Base-by-base conservation (phyloP, 192 early-diverging fungal species). In the Linnemannia hyalina region DNA sequence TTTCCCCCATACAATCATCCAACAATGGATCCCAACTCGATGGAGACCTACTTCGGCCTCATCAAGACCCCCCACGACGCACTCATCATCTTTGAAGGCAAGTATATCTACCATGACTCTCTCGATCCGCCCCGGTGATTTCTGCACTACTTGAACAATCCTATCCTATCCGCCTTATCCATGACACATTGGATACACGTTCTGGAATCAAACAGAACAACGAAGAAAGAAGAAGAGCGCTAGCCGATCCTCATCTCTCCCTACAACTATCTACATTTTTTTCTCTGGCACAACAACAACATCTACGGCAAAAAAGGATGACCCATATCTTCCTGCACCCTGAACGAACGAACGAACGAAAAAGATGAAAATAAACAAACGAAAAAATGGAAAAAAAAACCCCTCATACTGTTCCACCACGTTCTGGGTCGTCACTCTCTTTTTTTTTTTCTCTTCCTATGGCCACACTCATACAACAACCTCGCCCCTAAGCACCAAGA, bases 1-100 rank as follows among this genome's bases (percentile, higher is more conserved):
- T 60, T 60, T 2, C 70, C 49, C n/a, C 22, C 82, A 78, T 65
- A 72, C 36, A 6, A 65, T 32, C 20, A 77, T 65, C 6, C 55
- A 57, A 35, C 54, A 38, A 86, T 86, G 84, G 84, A 86, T 47
- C 82, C 87, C 47, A 91, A 89, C 52, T 85, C 83, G 65, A 94
- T 96, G 94, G 95, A 96, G 87, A 94, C 95, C 40, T 97, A 94
- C 82, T 93, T 92, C 89, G 97, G 96, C 71, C 94, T 94, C 73
- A 93, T 98, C 74, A 95, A 96, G 89, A 93, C 96, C 16, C 94
- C 95, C 74, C 94, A 96, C 77, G 97, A 98, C 77, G 97, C 96
- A 4, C 90, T 98, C 65, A 89, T 97, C 40, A 88, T 98, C 52
- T 97, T 98, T 82, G 97, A 98, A 90, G 84, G 84, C 79, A 86